A percentile compares a stretch with the other conserved stretches of the same genome.
Evolutionary conservation across 768 basidiomycete genomes (phyloP).

Genomic region (Tulasnella sp.): DNA sequence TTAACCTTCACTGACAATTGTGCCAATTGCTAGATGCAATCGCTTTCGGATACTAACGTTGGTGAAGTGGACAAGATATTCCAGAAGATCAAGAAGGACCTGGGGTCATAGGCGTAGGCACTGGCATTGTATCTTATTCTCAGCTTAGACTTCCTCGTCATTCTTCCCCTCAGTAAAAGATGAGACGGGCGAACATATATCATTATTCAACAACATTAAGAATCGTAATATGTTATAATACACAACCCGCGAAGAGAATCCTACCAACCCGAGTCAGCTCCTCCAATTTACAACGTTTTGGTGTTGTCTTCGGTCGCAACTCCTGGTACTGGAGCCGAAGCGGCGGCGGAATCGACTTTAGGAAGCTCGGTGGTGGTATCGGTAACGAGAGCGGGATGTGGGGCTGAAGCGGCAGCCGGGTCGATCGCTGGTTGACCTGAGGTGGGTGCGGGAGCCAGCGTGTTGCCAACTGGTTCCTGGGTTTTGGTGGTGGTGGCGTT

Average conservation of each 20-base stretch:
- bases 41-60: slow-evolving; percentile 59
- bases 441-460: not conserved
- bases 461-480: not conserved
- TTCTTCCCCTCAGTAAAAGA: not conserved
- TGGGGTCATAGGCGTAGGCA: not conserved
- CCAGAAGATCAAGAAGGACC: slow-evolving; percentile 38
- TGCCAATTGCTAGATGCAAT: slow-evolving; percentile 58
- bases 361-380: slow-evolving; percentile 7
- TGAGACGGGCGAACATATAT: not conserved
- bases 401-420: not conserved
- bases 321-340: not conserved
- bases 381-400: not conserved
- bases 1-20: not conserved
- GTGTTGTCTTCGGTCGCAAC: not conserved
- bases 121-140: not conserved
- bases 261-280: not conserved
- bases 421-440: not conserved
- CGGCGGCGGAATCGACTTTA: not conserved
- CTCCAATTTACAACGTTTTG: not conserved
- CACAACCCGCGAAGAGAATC: not conserved
- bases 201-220: slow-evolving; percentile 8
- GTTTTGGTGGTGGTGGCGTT: not conserved
- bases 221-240: slow-evolving; percentile 5
- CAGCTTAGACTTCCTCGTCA: not conserved
- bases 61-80: slow-evolving; percentile 65